These are phyloP conservation scores for Cystobasidium pallidum DNA, from an alignment of 1,284 basidiomycete genomes.

Conservation along the genomic window DNA sequence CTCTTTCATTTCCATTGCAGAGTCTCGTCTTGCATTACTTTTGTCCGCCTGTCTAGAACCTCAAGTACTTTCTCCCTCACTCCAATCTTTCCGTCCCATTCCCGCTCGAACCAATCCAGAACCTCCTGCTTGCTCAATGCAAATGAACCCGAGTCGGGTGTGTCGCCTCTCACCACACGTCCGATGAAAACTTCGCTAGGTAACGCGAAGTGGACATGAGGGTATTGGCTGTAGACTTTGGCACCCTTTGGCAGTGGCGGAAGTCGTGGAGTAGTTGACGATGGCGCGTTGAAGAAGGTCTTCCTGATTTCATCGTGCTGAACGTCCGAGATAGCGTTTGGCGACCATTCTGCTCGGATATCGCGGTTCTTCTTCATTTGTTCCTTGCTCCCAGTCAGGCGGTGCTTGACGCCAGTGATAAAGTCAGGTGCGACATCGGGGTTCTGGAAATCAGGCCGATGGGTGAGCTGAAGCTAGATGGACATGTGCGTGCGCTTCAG, in stretches of 20 bases:
- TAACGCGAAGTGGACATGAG: conserved; percentile 64
- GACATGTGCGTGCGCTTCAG: neutral
- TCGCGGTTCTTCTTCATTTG: conserved; percentile 49
- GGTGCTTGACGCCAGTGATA: conserved; percentile 72
- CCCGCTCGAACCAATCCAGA: conserved; percentile 62
- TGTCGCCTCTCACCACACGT: conserved; percentile 64
- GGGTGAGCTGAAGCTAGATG: neutral
- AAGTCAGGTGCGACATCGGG: conserved; percentile 74
- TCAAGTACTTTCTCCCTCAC: conserved; percentile 74
- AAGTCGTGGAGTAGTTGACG: neutral
- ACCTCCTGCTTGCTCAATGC: conserved; percentile 67
- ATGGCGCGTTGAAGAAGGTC: conserved; percentile 65
- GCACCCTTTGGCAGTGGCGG: conserved; percentile 61
- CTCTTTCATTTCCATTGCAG: conserved; percentile 35
- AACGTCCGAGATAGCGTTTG: conserved; percentile 66
- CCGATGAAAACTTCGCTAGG: conserved; percentile 71
- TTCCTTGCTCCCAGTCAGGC: conserved; percentile 69
- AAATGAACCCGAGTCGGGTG: conserved; percentile 64
- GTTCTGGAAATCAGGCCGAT: conserved; percentile 56
- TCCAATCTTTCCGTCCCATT: conserved; percentile 67
- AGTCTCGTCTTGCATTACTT: conserved; percentile 31
- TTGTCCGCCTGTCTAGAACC: conserved; percentile 38
- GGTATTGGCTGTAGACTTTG: conserved; percentile 55
- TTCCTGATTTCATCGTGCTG: conserved; percentile 62
- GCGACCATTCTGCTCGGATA: conserved; percentile 66